These are phyloP conservation scores for Penicillium manginii DNA, from an alignment of 495 filamentous ascomycete genomes.

Conservation along the genomic window DNA sequence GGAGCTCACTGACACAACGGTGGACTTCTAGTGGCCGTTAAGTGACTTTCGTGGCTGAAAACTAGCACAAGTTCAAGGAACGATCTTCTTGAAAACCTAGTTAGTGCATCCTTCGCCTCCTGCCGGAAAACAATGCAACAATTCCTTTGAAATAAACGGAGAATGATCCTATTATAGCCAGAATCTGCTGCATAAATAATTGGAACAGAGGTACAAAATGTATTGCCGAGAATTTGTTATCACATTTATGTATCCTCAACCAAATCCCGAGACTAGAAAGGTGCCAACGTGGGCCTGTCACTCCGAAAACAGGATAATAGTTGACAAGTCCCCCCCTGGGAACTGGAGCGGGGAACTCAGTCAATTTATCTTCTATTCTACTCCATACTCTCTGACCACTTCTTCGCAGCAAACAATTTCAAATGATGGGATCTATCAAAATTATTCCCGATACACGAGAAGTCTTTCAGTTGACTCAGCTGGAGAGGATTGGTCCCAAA, in stretches of 20 bases:
- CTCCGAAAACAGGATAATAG: background rate
- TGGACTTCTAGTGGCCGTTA: no score
- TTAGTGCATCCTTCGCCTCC: background rate
- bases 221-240: no score
- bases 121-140: background rate
- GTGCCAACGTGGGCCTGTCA: background rate
- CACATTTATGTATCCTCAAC: background rate
- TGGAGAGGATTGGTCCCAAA: slow-evolving; percentile 42
- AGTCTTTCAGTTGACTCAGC: slow-evolving; percentile 23
- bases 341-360: background rate
- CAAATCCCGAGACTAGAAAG: background rate
- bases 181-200: background rate
- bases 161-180: background rate
- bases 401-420: background rate
- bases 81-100: background rate
- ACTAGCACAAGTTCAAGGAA: no score
- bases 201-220: no score
- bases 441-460: slow-evolving; percentile 11
- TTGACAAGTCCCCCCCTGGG: background rate
- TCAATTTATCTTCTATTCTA: background rate
- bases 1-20: no score
- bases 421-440: slow-evolving; percentile 16
- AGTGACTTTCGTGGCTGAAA: no score
- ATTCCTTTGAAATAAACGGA: background rate
- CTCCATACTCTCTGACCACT: background rate